Evolutionary conservation across 2,329 filamentous ascomycete genomes (phyloP).

Genomic region (Calonectria crousiana): DNA sequence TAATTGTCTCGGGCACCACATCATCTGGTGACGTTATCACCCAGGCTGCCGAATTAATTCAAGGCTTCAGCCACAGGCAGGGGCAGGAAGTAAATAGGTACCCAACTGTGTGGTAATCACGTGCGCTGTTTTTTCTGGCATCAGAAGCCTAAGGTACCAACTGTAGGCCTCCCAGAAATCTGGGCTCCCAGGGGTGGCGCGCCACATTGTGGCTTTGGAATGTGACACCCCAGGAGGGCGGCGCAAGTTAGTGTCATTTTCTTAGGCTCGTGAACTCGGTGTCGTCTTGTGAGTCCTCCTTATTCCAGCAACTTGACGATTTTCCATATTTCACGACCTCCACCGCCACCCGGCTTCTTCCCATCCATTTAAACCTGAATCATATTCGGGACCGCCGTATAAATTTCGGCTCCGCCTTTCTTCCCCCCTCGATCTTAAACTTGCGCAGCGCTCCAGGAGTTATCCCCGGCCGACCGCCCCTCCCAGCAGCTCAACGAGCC

Average conservation of each 20-base stretch:
- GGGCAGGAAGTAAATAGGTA: slow-evolving; percentile 1
- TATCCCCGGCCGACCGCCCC: slow-evolving; percentile 38
- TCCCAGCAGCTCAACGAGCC: slow-evolving; percentile 21
- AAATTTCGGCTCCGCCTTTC: slow-evolving; percentile 2
- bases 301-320: slow-evolving; percentile 45
- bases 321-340: slow-evolving; percentile 37
- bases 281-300: slow-evolving; percentile 49
- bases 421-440: not conserved
- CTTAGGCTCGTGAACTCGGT: slow-evolving; percentile 49
- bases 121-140: not conserved
- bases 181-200: slow-evolving; percentile 22
- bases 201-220: slow-evolving; percentile 45
- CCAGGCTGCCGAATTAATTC: slow-evolving; percentile 40
- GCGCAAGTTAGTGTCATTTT: slow-evolving; percentile 43
- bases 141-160: not conserved
- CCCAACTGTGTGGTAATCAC: not conserved
- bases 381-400: not conserved
- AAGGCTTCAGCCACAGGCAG: slow-evolving; percentile 33
- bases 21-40: slow-evolving; percentile 39
- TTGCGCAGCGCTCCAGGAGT: slow-evolving; percentile 31
- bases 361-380: slow-evolving; percentile 15
- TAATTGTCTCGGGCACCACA: slow-evolving; percentile 23
- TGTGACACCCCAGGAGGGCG: slow-evolving; percentile 35
- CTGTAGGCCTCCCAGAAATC: slow-evolving; percentile 3
- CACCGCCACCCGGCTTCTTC: slow-evolving; percentile 27